Conservation (phyloP, 2,329 filamentous ascomycete genomes). For the Ascochyta pisi region DNA sequence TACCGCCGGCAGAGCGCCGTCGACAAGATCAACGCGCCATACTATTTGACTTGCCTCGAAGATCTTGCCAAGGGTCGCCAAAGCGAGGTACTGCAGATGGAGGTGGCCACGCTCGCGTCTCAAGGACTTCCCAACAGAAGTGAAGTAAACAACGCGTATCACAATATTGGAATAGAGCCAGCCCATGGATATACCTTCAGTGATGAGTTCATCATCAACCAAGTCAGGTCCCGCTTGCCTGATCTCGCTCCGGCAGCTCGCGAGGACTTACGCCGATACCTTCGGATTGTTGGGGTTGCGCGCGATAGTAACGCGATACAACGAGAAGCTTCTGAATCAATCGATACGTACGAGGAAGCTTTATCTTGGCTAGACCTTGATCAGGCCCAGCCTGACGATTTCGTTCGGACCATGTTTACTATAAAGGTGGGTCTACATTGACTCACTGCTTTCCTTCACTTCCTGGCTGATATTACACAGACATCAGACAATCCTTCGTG, state of each 20-base stretch:
- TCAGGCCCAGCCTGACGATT: slow-evolving; percentile 60
- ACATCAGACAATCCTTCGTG: slow-evolving; percentile 59
- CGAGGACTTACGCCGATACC: slow-evolving; percentile 61
- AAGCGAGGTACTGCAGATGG: slow-evolving; percentile 64
- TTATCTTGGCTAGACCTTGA: slow-evolving; percentile 65
- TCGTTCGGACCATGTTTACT: slow-evolving; percentile 63
- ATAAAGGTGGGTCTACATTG: slow-evolving; percentile 56
- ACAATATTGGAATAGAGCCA: slow-evolving; percentile 62
- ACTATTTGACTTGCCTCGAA: slow-evolving; percentile 72
- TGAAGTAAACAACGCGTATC: slow-evolving; percentile 65
- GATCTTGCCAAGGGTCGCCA: slow-evolving; percentile 63
- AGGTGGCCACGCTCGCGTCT: slow-evolving; percentile 65
- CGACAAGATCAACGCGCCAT: slow-evolving; percentile 62
- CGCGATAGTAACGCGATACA: slow-evolving; percentile 65
- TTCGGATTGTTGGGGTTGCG: slow-evolving; percentile 66
- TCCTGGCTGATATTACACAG: slow-evolving; percentile 42
- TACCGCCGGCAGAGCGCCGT: slow-evolving; percentile 66
- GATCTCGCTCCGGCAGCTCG: slow-evolving; percentile 62
- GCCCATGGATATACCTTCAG: slow-evolving; percentile 50
- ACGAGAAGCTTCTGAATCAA: slow-evolving; percentile 63
- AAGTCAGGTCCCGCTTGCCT: slow-evolving; percentile 65
- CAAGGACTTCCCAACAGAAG: slow-evolving; percentile 63
- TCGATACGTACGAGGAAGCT: slow-evolving; percentile 70
- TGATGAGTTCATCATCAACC: slow-evolving; percentile 68
- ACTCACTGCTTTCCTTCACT: neutral